Conservation (phyloP, 192 early-diverging fungal genomes). For the Piromyces finnis region DNA sequence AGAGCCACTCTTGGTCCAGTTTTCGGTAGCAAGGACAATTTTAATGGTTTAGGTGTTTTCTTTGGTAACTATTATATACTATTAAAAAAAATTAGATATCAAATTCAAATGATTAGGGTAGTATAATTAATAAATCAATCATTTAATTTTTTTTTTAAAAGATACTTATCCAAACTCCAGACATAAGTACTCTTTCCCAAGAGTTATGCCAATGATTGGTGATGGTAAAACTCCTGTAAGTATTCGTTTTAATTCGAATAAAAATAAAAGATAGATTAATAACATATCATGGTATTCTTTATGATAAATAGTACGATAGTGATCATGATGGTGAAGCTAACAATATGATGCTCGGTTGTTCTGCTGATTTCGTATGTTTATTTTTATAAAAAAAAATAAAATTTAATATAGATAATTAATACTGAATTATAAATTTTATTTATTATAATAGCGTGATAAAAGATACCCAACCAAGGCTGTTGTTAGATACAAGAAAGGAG, state of each 20-base stretch:
- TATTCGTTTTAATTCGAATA: neutral
- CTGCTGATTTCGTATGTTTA: conserved; percentile 1
- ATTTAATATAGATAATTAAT: too few relatives aligned
- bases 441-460: neutral
- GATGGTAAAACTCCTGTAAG: conserved; percentile 53
- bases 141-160: conserved; percentile 16
- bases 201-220: conserved; percentile 82
- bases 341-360: conserved; percentile 8
- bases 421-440: neutral
- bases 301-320: conserved; percentile 69
- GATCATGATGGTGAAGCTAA: conserved; percentile 63
- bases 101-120: too few relatives aligned
- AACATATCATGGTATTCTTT: too few relatives aligned
- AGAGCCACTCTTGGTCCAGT: conserved; percentile 48
- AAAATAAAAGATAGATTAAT: too few relatives aligned
- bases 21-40: conserved; percentile 73
- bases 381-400: neutral
- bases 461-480: neutral
- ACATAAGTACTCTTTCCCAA: conserved; percentile 54
- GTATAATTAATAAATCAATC: too few relatives aligned
- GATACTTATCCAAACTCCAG: conserved; percentile 4
- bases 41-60: conserved; percentile 83
- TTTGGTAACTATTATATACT: conserved; percentile 75
- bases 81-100: too few relatives aligned
- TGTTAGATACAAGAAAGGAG: conserved; percentile 1